Evolutionary conservation across 176 grass and related monocot genomes (phyloP).

Genomic region (Tuctoria greenei): DNA sequence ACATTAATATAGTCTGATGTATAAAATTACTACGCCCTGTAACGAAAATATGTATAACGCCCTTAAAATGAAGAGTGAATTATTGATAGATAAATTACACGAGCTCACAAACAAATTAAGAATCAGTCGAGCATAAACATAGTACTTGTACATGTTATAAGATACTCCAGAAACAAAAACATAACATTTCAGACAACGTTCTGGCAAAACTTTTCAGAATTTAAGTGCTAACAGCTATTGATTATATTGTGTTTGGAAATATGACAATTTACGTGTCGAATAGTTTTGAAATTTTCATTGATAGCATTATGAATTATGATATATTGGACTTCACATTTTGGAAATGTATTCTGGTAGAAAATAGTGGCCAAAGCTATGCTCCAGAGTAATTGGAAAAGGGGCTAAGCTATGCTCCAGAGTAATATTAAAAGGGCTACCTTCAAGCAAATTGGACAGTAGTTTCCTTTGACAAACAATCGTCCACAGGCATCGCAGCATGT

Average conservation of each 20-base stretch:
- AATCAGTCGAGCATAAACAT: not conserved
- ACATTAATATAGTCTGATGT: not conserved
- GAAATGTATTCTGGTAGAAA: not conserved
- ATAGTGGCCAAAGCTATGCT: not conserved
- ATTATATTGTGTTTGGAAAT: not conserved
- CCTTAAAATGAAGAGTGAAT: conserved; percentile 8
- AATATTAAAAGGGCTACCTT: conserved; percentile 60
- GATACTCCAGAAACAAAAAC: not conserved
- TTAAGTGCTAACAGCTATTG: not conserved
- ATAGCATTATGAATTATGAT: not conserved
- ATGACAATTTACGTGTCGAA: not conserved
- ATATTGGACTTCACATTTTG: not conserved
- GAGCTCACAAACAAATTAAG: not conserved
- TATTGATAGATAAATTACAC: not conserved
- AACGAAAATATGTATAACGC: not conserved
- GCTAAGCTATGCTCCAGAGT: not conserved
- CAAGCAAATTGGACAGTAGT: conserved; percentile 97
- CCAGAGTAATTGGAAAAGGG: not conserved
- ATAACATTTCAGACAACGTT: not conserved
- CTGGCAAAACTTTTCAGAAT: not conserved
- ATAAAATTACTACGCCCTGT: conserved; percentile 10
- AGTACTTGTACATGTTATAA: not conserved
- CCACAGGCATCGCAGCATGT: conserved; percentile 99
- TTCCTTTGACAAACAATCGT: conserved; percentile 97
- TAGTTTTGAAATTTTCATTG: not conserved